Conservation (phyloP, 1,284 basidiomycete species). For the Lentinus polychrous region DNA sequence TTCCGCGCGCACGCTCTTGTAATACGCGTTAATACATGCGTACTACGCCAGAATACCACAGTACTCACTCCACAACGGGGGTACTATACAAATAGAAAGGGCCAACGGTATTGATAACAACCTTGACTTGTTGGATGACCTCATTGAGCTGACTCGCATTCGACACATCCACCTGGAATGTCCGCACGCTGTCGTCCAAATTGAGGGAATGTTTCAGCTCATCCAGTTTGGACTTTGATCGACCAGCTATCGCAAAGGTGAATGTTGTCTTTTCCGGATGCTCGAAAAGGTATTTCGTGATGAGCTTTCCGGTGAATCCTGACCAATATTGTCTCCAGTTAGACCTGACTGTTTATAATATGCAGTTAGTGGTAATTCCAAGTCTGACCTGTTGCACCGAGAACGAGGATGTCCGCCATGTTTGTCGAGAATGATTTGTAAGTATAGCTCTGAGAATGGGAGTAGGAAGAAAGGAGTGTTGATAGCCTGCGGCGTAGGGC, state of each 20-base stretch:
- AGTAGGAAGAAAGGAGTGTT: too few relatives aligned
- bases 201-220: constrained; percentile 35
- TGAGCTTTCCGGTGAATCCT: constrained; percentile 64
- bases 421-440: too few relatives aligned
- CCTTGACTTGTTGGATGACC: constrained; percentile 45
- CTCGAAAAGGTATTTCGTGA: constrained; percentile 49
- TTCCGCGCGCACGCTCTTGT: constrained; percentile 41
- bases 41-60: too few relatives aligned
- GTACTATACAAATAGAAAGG: constrained; percentile 61
- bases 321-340: constrained; percentile 1
- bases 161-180: constrained; percentile 47
- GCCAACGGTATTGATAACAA: constrained; percentile 64
- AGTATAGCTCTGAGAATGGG: too few relatives aligned
- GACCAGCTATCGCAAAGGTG: constrained; percentile 52
- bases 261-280: constrained; percentile 58
- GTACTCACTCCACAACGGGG: constrained; percentile 47
- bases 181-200: constrained; percentile 34
- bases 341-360: constrained; percentile 9
- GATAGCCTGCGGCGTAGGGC: too few relatives aligned
- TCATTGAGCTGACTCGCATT: constrained; percentile 39
- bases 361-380: neutral
- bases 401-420: constrained; percentile 47
- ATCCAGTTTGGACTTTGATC: constrained; percentile 50
- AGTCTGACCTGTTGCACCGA: constrained; percentile 50
- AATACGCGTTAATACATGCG: too few relatives aligned